phyloP scores from a whole-genome alignment of 495 filamentous ascomycete genomes.

The Lepraria neglecta region DNA sequence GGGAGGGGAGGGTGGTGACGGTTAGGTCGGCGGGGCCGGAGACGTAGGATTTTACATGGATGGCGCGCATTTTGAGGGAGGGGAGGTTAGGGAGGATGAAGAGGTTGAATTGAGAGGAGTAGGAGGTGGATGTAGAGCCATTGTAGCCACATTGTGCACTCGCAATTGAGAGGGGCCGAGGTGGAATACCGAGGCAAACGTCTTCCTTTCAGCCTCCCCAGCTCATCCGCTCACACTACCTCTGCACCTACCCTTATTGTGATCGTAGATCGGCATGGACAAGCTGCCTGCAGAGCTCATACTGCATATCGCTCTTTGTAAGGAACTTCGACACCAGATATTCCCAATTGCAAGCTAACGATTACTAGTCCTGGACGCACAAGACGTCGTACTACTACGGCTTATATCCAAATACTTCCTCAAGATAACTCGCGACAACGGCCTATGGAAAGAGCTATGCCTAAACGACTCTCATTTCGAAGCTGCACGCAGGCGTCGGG shows the following conservation, averaged over 20 bases:
- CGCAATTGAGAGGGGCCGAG: background rate
- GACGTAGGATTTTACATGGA: constrained; percentile 56
- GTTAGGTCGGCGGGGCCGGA: constrained; percentile 66
- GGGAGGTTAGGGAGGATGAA: background rate
- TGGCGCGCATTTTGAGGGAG: constrained; percentile 61
- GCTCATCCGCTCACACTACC: background rate
- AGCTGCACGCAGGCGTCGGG: constrained; percentile 40
- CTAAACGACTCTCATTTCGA: constrained; percentile 60
- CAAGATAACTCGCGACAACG: constrained; percentile 65
- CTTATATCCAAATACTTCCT: constrained; percentile 61
- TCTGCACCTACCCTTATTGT: too few species aligned
- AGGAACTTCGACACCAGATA: constrained; percentile 29
- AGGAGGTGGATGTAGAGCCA: background rate
- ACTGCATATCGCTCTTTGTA: constrained; percentile 68
- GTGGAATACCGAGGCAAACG: background rate
- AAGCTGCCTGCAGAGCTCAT: constrained; percentile 71
- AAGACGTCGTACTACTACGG: constrained; percentile 64
- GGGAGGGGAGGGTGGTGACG: constrained; percentile 66
- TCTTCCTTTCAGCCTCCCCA: constrained; percentile 7
- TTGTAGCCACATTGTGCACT: background rate
- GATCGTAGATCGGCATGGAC: constrained; percentile 40
- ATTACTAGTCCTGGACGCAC: constrained; percentile 57
- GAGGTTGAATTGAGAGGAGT: background rate
- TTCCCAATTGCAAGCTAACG: constrained; percentile 9
- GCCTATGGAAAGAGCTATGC: constrained; percentile 68